Conservation (phyloP, 495 filamentous ascomycete species). For the Penicillium argentinense region DNA sequence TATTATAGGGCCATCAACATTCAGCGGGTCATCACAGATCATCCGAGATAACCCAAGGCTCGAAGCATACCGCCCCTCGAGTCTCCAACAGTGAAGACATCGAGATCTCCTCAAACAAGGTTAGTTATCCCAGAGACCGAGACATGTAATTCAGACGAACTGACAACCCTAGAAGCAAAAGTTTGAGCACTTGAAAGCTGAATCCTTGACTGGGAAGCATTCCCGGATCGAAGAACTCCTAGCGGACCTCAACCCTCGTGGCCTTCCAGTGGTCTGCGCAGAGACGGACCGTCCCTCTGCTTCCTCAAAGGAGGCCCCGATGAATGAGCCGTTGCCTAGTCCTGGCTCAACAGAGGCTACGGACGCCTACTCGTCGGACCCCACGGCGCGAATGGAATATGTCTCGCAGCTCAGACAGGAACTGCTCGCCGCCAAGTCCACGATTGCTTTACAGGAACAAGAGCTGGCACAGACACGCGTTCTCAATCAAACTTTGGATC, state of each 20-base stretch:
- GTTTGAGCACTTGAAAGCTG: slow-evolving; percentile 36
- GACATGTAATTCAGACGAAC: slow-evolving; percentile 11
- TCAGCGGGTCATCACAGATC: slow-evolving; percentile 26
- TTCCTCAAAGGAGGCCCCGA: slow-evolving; percentile 58
- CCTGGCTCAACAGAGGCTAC: slow-evolving; percentile 33
- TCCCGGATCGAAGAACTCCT: slow-evolving; percentile 43
- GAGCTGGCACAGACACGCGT: slow-evolving; percentile 78
- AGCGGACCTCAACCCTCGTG: slow-evolving; percentile 36
- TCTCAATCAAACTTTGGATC: slow-evolving; percentile 72
- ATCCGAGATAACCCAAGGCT: slow-evolving; percentile 36
- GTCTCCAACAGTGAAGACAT: slow-evolving; percentile 14
- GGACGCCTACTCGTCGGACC: slow-evolving; percentile 16
- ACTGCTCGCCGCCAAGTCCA: slow-evolving; percentile 73
- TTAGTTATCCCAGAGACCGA: slow-evolving; percentile 16
- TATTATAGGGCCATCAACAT: slow-evolving; percentile 29
- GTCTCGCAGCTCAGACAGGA: slow-evolving; percentile 65
- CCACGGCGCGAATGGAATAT: slow-evolving; percentile 46
- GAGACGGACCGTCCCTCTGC: slow-evolving; percentile 50
- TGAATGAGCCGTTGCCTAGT: slow-evolving; percentile 47
- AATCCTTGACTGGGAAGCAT: slow-evolving; percentile 20
- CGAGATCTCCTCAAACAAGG: slow-evolving; percentile 35
- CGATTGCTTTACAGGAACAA: slow-evolving; percentile 78
- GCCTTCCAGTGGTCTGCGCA: slow-evolving; percentile 21
- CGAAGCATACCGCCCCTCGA: slow-evolving; percentile 42
- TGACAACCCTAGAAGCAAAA: slow-evolving; percentile 56